These are phyloP conservation scores for Pyricularia pennisetigena DNA, from an alignment of 2,329 filamentous ascomycete genomes.

Conservation along the genomic window DNA sequence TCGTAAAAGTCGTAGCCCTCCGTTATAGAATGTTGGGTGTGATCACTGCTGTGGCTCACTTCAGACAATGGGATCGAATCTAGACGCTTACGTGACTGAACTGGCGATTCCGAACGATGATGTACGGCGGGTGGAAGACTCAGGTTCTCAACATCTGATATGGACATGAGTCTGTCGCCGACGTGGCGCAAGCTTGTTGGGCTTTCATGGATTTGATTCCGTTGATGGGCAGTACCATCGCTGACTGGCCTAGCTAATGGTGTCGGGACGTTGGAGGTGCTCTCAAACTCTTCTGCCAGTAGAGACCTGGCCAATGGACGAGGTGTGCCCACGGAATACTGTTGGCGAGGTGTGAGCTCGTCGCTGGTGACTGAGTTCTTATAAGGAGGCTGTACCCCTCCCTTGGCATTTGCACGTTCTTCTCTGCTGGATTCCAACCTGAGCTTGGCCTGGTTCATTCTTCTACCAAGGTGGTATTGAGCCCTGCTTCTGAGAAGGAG, in stretches of 20 bases:
- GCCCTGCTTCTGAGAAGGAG: conserved; percentile 44
- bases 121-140: conserved; percentile 37
- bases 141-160: conserved; percentile 40
- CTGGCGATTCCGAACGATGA: conserved; percentile 14
- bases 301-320: conserved; percentile 28
- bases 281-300: conserved; percentile 47
- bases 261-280: conserved; percentile 52
- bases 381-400: not conserved
- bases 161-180: conserved; percentile 28
- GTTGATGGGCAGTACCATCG: conserved; percentile 18
- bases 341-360: conserved; percentile 27
- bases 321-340: conserved; percentile 20
- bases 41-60: conserved; percentile 37
- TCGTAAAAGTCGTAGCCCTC: conserved; percentile 61
- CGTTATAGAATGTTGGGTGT: conserved; percentile 37
- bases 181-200: conserved; percentile 11
- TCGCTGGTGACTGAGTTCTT: conserved; percentile 14
- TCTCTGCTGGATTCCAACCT: conserved; percentile 1
- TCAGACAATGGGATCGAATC: conserved; percentile 41
- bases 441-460: conserved; percentile 30
- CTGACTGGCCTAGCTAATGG: conserved; percentile 45
- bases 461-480: conserved; percentile 44
- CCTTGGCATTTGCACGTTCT: not conserved
- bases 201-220: conserved; percentile 5
- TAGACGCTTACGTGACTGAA: conserved; percentile 28